A percentile compares a stretch with the other conserved stretches of the same genome.
Conservation (phyloP, 2,329 filamentous ascomycete genomes). For the Periconia digitata region DNA sequence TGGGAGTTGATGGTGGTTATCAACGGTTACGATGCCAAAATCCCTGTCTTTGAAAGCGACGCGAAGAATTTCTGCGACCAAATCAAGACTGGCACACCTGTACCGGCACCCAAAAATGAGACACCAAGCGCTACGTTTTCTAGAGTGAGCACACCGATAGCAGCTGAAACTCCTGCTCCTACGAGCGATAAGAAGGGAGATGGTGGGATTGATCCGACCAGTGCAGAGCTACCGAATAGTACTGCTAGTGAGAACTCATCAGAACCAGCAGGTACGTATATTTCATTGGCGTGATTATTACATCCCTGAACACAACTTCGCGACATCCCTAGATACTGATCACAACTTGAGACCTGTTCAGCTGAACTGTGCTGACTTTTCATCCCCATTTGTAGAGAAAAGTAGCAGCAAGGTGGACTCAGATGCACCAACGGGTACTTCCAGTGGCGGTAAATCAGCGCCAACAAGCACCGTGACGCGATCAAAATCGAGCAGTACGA, state of each 20-base stretch:
- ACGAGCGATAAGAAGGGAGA: neutral
- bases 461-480: too few species aligned
- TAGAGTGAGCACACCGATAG: neutral
- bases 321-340: too few species aligned
- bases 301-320: too few species aligned
- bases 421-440: too few species aligned
- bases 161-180: neutral
- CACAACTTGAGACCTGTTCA: too few species aligned
- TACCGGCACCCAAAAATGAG: neutral
- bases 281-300: too few species aligned
- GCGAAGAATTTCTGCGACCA: conserved; percentile 6
- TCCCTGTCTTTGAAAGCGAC: conserved; percentile 4
- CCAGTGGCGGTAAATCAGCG: too few species aligned
- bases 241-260: neutral
- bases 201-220: neutral
- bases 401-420: too few species aligned
- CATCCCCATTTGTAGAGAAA: too few species aligned
- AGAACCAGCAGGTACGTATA: too few species aligned
- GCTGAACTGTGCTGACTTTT: too few species aligned
- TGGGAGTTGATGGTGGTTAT: conserved; percentile 1
- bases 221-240: neutral
- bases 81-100: neutral
- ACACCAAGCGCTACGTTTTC: neutral
- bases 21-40: conserved; percentile 8
- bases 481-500: too few species aligned